Evolutionary conservation across 2,329 filamentous ascomycete genomes (phyloP), one percentile per base, ranked within the genome.

Genomic region (Aspergillus cejpii): DNA sequence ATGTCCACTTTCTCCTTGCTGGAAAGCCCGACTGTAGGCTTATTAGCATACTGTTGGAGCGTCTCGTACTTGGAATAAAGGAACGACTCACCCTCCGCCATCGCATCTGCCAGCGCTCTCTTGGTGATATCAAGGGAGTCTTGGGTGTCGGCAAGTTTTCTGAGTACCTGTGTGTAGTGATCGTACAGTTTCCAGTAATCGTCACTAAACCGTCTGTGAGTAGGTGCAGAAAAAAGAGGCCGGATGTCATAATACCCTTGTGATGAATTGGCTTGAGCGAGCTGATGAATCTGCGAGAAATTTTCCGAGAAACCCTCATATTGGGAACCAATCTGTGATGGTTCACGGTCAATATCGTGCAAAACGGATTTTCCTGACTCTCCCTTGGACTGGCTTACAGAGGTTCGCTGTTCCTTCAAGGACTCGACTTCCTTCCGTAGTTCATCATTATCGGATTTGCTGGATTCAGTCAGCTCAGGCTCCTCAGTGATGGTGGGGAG

Each of bases 131-230:
- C 63, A 14, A 68, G 49, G 8, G 56, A 55, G 36, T 64, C 62
- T 45, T 70, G 66, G 15, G 62, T 53, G 31, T 68, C 66, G 15
- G 65, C 63, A 43, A 70, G 60, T 45, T 64, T 68, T 43, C 62
- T 59, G 19, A 66, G 61, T 24, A 62, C 48, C 5, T 54, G 52
- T 3, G 65, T 61, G 44, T 66, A 69, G 36, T 64, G 63, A 11
- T 68, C 64, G 45, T 67, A 69, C 37, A 70, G 37, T 48, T 67
- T 69, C 62, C 64, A 67, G 44, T 68, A 67, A 21, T 67, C 63
- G 36, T 68, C 65, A 45, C 65, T 67, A 37, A 6, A 41, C 7
- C n/a, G 11, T n/a, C 19, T 15, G 46, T 62, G 49, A 60, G 53
- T 33, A 34, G 14, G 31, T 19, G 15, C 10, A 34, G 37, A 27